phyloP scores from a whole-genome alignment of 805 yeast species.

The Sugiyamaella floridensis region DNA sequence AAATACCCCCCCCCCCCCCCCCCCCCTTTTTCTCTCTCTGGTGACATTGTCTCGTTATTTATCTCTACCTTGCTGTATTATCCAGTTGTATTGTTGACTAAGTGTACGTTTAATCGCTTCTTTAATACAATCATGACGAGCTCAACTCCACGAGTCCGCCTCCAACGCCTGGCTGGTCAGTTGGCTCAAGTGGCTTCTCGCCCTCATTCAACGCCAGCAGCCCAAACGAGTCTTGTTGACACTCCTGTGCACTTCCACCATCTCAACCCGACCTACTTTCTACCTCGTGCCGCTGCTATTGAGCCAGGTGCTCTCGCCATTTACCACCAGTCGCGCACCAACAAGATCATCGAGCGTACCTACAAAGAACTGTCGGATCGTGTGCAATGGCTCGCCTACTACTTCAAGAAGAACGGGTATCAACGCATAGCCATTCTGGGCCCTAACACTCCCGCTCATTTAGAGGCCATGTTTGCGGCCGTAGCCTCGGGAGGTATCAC shows the following conservation, averaged over 20 bases:
- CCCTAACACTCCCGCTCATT: constrained; percentile 33
- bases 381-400: constrained; percentile 27
- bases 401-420: constrained; percentile 20
- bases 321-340: constrained; percentile 24
- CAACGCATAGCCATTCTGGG: constrained; percentile 28
- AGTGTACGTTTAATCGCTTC: not conserved
- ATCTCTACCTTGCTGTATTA: not conserved
- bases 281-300: constrained; percentile 30
- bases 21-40: too few relatives aligned
- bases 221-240: not conserved
- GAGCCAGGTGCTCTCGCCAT: constrained; percentile 32
- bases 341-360: constrained; percentile 17
- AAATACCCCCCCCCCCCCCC: too few relatives aligned
- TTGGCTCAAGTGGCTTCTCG: not conserved
- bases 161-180: constrained; percentile 1
- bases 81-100: too few relatives aligned
- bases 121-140: not conserved
- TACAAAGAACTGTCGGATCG: constrained; percentile 27
- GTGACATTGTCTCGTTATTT: not conserved
- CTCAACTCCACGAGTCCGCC: not conserved
- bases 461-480: constrained; percentile 31
- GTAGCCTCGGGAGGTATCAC: constrained; percentile 30
- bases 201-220: not conserved
- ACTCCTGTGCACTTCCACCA: constrained; percentile 24
- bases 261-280: constrained; percentile 31